phyloP scores from a whole-genome alignment of 1,284 basidiomycete species.

The Cutaneotrichosporon cavernicola region DNA sequence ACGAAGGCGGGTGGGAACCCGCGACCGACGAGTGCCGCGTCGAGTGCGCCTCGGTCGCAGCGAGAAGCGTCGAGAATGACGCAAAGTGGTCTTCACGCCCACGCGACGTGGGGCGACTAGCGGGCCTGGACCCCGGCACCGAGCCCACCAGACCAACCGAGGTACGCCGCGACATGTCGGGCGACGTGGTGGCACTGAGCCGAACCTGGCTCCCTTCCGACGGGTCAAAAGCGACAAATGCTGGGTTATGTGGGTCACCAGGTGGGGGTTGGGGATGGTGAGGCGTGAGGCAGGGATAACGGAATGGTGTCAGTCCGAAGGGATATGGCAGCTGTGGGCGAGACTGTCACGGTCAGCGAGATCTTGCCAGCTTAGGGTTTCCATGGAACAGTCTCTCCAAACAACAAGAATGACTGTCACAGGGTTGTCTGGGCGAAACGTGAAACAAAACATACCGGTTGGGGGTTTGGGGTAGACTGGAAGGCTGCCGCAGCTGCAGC shows the following conservation, averaged over 20 bases:
- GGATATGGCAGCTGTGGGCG: slow-evolving; percentile 29
- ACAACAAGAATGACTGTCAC: no score
- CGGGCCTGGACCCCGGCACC: slow-evolving; percentile 1
- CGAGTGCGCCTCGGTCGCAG: slow-evolving; percentile 14
- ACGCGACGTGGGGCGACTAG: slow-evolving; percentile 2
- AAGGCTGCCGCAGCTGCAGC: slow-evolving; percentile 28
- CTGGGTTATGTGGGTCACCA: slow-evolving; percentile 35
- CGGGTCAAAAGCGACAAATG: slow-evolving; percentile 35
- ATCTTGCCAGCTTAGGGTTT: background rate
- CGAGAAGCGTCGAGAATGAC: slow-evolving; percentile 13
- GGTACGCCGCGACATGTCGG: slow-evolving; percentile 5
- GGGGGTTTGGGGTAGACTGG: slow-evolving; percentile 9
- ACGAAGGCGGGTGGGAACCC: background rate
- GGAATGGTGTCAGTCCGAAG: slow-evolving; percentile 39
- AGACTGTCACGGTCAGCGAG: background rate
- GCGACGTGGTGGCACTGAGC: background rate
- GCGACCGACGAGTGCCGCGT: background rate
- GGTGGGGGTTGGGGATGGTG: slow-evolving; percentile 33
- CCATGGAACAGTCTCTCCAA: background rate
- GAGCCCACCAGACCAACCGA: background rate
- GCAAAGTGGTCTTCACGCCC: slow-evolving; percentile 1
- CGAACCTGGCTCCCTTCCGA: slow-evolving; percentile 13
- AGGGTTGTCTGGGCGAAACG: background rate
- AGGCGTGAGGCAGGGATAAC: slow-evolving; percentile 37
- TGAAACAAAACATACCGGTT: slow-evolving; percentile 15